Percentiles rank a stretch among this genome's conserved stretches.
Conservation (phyloP, 1,139 yeast genomes). For the Blastobotrys proliferans region DNA sequence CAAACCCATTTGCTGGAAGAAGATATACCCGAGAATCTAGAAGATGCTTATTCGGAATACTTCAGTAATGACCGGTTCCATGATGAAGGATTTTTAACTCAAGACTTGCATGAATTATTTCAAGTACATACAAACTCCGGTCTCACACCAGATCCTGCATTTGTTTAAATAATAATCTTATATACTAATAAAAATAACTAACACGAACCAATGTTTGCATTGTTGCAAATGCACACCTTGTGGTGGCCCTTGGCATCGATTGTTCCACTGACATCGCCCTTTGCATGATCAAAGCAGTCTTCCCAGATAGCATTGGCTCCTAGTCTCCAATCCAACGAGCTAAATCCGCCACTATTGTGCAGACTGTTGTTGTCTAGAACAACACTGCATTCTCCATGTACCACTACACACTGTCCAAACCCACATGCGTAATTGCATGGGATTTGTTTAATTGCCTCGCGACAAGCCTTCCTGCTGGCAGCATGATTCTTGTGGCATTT, state of each 20-base stretch:
- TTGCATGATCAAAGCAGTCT: not conserved
- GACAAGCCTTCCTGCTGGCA: not conserved
- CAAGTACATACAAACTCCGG: constrained; percentile 16
- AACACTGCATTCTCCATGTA: not conserved
- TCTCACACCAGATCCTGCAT: constrained; percentile 15
- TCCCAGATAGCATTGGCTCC: not conserved
- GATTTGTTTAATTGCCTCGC: not conserved
- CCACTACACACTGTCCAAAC: not conserved
- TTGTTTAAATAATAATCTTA: constrained; percentile 6
- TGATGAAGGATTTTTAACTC: constrained; percentile 15
- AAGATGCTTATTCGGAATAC: constrained; percentile 22
- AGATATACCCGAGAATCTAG: constrained; percentile 20
- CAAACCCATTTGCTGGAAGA: constrained; percentile 24
- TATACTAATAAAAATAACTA: not conserved
- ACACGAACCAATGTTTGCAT: not conserved
- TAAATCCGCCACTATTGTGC: not conserved
- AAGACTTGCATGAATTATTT: constrained; percentile 15
- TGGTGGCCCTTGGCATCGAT: not conserved
- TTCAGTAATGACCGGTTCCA: constrained; percentile 17
- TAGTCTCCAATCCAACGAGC: not conserved
- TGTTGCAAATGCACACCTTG: not conserved
- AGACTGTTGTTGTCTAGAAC: too few relatives aligned
- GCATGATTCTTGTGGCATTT: not conserved
- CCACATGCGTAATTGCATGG: not conserved
- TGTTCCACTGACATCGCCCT: not conserved